Evolutionary conservation across 495 filamentous ascomycete species (phyloP), one percentile per base, ranked within the genome.

Genomic region (Hypoxylon subgilvum): DNA sequence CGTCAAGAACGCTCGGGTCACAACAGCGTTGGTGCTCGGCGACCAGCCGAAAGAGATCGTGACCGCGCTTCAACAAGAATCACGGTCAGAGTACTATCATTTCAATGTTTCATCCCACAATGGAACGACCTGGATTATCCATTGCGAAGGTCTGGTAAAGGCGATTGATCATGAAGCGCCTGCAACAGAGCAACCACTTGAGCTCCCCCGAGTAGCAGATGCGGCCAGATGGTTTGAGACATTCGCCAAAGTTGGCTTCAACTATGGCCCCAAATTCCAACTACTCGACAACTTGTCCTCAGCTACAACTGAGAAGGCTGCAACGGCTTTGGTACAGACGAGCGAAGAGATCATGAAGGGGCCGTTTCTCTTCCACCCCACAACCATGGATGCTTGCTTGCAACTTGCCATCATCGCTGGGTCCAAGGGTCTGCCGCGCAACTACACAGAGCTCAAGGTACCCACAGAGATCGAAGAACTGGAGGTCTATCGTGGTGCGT

Each of bases 101-200:
- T 83, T 83, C 40, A 55, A 51, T 0, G 77, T 83, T 18, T 45
- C 68, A 4, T 74, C 78, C 0, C 61, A 81, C 40, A 76, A 72
- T 43, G 76, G 71, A 1, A 42, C 34, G 0, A 39, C 48, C 0
- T 82, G 74, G 76, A 60, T 64, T 0, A 74, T 69, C 41, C 68
- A 83, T 44, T 79, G 73, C 45, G 18, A 46, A 0, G 80, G 78
- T 2, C 42, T 65, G 13, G 75, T 74, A 0, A 64, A 45, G 25
- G 30, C 53, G 8, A 18, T 23, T 6, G n/a, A n/a, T n/a, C 0
- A 4, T 13, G 41, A 25, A 1, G 6, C 28, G 9, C 38, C 40
- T 13, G 40, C 3, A 21, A 5, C 28, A 9, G 8, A 27, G 9
- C 14, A 45, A 19, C 30, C 7, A 2, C 25, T 25, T 12, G 3